Evolutionary conservation across 1,284 basidiomycete species (phyloP), one percentile per base, ranked within the genome.

Genomic region (Sporisorium iseilematis-ciliati): DNA sequence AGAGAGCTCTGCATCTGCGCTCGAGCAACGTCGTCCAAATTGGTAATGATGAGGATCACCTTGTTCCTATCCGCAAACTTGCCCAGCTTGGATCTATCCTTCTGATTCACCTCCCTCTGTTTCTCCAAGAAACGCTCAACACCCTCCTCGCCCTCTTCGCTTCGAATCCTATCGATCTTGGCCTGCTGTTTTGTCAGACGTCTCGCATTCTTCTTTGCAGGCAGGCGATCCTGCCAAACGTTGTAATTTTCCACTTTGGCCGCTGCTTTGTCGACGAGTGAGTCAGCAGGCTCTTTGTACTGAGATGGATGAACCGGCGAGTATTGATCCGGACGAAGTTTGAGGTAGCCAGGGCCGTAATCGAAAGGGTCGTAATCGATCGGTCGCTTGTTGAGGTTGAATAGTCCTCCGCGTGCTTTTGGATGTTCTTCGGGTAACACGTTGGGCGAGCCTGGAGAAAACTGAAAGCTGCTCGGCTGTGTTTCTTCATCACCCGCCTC

Each of bases 361-460:
- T 67, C 58, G 26, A 67, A 67, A 0, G 65, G 58, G n/a, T 62
- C 65, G 49, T 62, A 67, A 8, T 57, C 54, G 43, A 66, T 66
- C 0, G 65, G 65, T 16, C 56, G 43, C 40, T 67, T 67, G 53
- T 55, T 57, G 7, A 66, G 57, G 40, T 66, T 66, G 48, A 66
- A 52, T 4, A 66, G 14, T 7, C 53, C 65, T 10, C 65, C 65
- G 25, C 43, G 40, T 11, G 65, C 65, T 16, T 57, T 57, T 7
- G 65, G 58, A 18, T 67, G 42, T 10, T 38, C 18, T 16, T 21
- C n/a, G 18, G 57, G 57, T 7, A 67, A 55, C 4, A 67, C 58
- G 25, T 60, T 46, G 16, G 65, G 65, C 25, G 65, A 67, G 20
- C 58, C 65, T 0, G 57, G 43, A 7, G 58, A 53, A 50, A 62